Percentiles rank a stretch among this genome's conserved stretches.
Evolutionary conservation across 345 rosid genomes (phyloP).

Genomic region (Populus tremula): DNA sequence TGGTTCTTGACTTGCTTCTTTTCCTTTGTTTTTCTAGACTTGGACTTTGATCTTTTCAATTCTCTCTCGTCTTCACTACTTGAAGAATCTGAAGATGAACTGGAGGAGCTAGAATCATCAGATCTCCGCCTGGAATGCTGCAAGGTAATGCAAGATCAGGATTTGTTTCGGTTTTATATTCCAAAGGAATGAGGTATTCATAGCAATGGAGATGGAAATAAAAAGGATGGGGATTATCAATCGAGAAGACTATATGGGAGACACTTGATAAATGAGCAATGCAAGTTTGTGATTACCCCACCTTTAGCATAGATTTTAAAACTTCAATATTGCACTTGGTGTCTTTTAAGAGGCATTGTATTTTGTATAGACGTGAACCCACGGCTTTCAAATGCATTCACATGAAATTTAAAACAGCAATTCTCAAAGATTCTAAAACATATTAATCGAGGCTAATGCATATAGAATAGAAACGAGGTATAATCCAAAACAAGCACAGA

Average conservation of each 20-base stretch:
- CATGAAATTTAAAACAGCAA: background rate
- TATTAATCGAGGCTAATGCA: too few species aligned
- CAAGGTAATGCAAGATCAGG: conserved; percentile 15
- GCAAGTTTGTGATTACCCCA: too few species aligned
- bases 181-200: background rate
- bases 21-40: conserved; percentile 61
- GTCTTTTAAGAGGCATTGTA: too few species aligned
- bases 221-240: background rate
- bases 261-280: too few species aligned
- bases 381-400: background rate
- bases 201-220: background rate
- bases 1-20: conserved; percentile 65
- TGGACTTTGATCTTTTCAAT: conserved; percentile 74
- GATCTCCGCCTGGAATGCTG: conserved; percentile 74
- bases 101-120: conserved; percentile 51
- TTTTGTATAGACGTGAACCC: too few species aligned
- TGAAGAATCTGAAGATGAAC: conserved; percentile 73
- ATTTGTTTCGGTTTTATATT: background rate
- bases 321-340: too few species aligned
- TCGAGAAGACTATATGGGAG: background rate
- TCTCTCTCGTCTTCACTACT: conserved; percentile 75
- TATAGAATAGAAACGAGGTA: background rate
- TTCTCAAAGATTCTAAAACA: too few species aligned
- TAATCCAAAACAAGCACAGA: background rate
- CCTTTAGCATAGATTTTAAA: too few species aligned